These are phyloP conservation scores for Vanrija sp. DNA, from an alignment of 1,284 basidiomycete genomes.

Conservation along the genomic window DNA sequence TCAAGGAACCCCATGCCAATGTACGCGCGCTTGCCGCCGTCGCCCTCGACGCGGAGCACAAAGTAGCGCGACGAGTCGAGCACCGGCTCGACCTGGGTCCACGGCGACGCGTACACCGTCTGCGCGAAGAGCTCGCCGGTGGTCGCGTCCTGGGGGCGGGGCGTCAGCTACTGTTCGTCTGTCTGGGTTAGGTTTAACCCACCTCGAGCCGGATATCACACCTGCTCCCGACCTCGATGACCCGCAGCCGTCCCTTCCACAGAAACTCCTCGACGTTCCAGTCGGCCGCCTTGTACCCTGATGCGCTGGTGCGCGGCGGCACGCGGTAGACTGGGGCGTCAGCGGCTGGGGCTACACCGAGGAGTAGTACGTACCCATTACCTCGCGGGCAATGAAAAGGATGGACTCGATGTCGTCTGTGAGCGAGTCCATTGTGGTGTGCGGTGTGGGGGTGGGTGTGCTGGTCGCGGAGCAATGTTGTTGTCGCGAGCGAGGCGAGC, in stretches of 20 bases:
- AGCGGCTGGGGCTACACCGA: neutral
- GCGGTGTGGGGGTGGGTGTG: neutral
- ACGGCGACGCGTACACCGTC: constrained; percentile 74
- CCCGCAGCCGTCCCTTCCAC: constrained; percentile 49
- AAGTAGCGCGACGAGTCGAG: constrained; percentile 96
- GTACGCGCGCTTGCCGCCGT: constrained; percentile 78
- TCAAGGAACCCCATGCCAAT: constrained; percentile 93
- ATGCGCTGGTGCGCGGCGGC: constrained; percentile 45
- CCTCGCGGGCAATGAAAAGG: constrained; percentile 48
- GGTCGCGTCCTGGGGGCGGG: constrained; percentile 29
- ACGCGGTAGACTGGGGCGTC: constrained; percentile 47
- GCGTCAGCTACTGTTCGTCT: constrained; percentile 1
- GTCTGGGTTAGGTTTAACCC: too few relatives aligned
- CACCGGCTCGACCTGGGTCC: constrained; percentile 84
- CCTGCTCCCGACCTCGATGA: constrained; percentile 41
- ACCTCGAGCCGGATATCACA: constrained; percentile 50
- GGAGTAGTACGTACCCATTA: constrained; percentile 41
- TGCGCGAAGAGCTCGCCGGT: constrained; percentile 70
- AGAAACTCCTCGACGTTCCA: constrained; percentile 49
- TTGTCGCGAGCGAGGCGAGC: too few relatives aligned
- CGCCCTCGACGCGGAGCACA: constrained; percentile 80
- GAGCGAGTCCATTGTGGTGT: constrained; percentile 31
- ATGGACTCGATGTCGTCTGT: constrained; percentile 49
- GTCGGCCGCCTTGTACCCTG: constrained; percentile 48
- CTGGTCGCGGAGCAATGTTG: too few relatives aligned